Percentiles rank a stretch among this genome's conserved stretches.
phyloP scores from a whole-genome alignment of 116 monocot genomes.

The Posidonia oceanica region DNA sequence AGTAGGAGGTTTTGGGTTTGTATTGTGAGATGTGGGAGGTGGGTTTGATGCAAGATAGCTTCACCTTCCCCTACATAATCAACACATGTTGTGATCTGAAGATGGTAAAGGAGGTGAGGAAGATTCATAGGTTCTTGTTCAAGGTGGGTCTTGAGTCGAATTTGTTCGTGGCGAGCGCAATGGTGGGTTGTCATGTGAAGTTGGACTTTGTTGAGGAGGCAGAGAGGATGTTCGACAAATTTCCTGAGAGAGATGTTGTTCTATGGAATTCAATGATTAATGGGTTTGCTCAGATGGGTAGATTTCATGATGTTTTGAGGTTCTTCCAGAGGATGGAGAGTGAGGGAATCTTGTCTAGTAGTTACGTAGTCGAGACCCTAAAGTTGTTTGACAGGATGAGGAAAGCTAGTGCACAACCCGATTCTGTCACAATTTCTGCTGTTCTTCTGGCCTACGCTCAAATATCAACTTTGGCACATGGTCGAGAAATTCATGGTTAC shows the following conservation, averaged over 20 bases:
- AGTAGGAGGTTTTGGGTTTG: constrained; percentile 14
- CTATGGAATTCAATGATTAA: constrained; percentile 53
- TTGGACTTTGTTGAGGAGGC: constrained; percentile 19
- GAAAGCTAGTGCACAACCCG: not conserved
- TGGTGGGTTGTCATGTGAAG: constrained; percentile 20
- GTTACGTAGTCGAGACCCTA: constrained; percentile 26
- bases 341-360: constrained; percentile 23
- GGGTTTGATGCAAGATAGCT: constrained; percentile 23
- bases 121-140: constrained; percentile 17
- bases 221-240: constrained; percentile 23
- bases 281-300: constrained; percentile 33
- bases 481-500: not conserved
- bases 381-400: constrained; percentile 29
- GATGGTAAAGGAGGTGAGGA: not conserved
- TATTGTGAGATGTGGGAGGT: constrained; percentile 13
- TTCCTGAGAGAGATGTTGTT: constrained; percentile 35
- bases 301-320: constrained; percentile 16
- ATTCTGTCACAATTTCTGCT: no score
- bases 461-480: no score
- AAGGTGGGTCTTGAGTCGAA: not conserved
- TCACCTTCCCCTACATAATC: constrained; percentile 35
- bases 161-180: constrained; percentile 8
- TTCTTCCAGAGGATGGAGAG: not conserved
- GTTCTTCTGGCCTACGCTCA: no score
- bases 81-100: constrained; percentile 14